Evolutionary conservation across 441 rosid genomes (phyloP), one percentile per base, ranked within the genome.

Genomic region (Dalechampia spathulata): DNA sequence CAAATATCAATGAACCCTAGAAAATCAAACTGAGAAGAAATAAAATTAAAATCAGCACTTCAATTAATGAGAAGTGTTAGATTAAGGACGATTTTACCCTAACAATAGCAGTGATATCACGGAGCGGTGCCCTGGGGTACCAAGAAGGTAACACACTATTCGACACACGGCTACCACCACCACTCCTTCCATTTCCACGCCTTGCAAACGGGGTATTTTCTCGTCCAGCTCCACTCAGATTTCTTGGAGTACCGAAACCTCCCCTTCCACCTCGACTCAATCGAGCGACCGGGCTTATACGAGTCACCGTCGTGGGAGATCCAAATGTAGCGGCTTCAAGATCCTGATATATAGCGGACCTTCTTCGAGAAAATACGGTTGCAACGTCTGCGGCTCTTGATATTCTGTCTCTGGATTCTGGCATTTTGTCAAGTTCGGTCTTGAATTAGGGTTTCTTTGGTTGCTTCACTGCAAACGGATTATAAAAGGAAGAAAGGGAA

Each of bases 81-180:
- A 21, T 34, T 21, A 37, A 20, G 10, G 46, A 17, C 7, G 5
- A 28, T 28, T 28, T 65, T 86, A 87, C 96, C 86, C 83, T 60
- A 14, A 74, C 57, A 51, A 81, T 46, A 25, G 76, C 57, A 49
- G 96, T 86, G 23, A 92, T 71, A 47, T 91, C 93, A 2, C 81
- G 80, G 2, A 86, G 83, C 50, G 98, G 95, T 3, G 83, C 77
- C 61, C 98, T 78, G 1, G 95, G 96, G 66, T 88, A 86, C 95
- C 90, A 82, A 63, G 83, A 67, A 65, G 98, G 98, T 46, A 91
- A 73, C 50, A 39, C 25, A 36, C 75, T 65, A 30, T 30, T 30
- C 34, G 34, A 30, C 8, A 30, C 34, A 8, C 34, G 34, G 5
- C 34, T 8, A 4, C 34, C 34, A 46, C 73, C 34, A 4, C 34